These are phyloP conservation scores for Amniculicola lignicola DNA, from an alignment of 495 filamentous ascomycete genomes.

Conservation along the genomic window DNA sequence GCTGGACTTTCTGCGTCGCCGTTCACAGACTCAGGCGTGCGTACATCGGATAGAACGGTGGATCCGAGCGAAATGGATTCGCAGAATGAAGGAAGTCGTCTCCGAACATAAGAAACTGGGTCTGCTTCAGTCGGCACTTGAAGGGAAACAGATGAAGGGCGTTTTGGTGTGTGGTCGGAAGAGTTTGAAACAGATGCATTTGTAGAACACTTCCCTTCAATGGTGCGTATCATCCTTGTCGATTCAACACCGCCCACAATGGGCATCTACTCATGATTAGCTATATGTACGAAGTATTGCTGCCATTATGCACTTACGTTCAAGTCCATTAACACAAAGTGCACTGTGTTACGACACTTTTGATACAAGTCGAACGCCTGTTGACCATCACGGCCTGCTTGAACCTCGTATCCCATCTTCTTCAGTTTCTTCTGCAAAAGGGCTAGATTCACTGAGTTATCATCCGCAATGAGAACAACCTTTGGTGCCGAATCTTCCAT, in stretches of 20 bases:
- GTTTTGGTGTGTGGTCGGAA: not conserved
- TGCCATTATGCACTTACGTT: constrained; percentile 9
- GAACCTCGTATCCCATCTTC: constrained; percentile 16
- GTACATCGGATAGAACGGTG: not conserved
- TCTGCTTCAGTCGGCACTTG: not conserved
- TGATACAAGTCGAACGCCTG: constrained; percentile 8
- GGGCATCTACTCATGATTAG: constrained; percentile 7
- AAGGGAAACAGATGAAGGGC: not conserved
- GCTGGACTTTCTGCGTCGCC: not conserved
- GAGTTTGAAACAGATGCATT: not conserved
- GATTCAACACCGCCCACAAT: constrained; percentile 13
- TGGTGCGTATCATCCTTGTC: constrained; percentile 20
- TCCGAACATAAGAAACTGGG: not conserved
- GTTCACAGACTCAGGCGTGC: not conserved
- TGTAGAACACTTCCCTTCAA: constrained; percentile 3
- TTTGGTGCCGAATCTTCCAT: not conserved
- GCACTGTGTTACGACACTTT: not conserved
- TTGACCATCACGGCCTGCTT: constrained; percentile 15
- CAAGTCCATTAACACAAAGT: constrained; percentile 26
- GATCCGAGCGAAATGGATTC: not conserved
- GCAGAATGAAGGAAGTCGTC: not conserved
- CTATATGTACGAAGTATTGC: not conserved
- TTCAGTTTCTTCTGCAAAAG: constrained; percentile 14
- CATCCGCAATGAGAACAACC: constrained; percentile 10
- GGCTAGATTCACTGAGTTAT: constrained; percentile 15